Evolutionary conservation across 305 asterid genomes (phyloP).

Genomic region (Striga hermonthica): DNA sequence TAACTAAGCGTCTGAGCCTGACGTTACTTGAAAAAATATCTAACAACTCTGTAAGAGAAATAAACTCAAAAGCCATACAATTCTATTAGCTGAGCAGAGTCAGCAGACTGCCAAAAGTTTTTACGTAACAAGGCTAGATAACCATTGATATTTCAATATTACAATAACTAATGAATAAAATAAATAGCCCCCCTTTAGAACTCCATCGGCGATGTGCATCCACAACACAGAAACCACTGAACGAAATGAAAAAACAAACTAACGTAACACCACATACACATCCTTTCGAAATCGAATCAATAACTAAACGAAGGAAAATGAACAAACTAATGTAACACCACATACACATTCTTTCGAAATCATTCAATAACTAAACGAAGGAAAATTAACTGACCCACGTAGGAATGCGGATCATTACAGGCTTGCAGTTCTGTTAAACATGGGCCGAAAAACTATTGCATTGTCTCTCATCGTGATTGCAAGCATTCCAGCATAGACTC

Average conservation of each 20-base stretch:
- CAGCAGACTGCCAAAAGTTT: background rate
- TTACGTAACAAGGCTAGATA: background rate
- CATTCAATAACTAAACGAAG: background rate
- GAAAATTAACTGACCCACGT: background rate
- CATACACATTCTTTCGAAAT: too few species aligned
- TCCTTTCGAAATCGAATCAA: too few species aligned
- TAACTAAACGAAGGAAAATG: background rate
- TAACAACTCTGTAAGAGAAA: constrained; percentile 3
- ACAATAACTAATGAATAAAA: background rate
- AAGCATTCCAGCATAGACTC: background rate
- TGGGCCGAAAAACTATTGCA: constrained; percentile 7
- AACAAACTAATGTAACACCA: too few species aligned
- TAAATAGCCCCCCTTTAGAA: background rate
- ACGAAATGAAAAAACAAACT: too few species aligned
- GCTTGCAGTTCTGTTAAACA: background rate
- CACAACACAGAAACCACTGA: too few species aligned
- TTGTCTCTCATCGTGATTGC: constrained; percentile 10
- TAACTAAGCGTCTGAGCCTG: background rate
- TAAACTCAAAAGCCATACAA: constrained; percentile 19
- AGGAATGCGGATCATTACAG: background rate
- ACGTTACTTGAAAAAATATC: constrained; percentile 1
- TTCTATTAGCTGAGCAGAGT: constrained; percentile 11
- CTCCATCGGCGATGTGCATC: background rate
- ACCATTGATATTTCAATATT: background rate
- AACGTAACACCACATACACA: too few species aligned